A percentile compares a stretch with the other conserved stretches of the same genome.
These are phyloP conservation scores for Drechslerella coelobrocha DNA, from an alignment of 2,329 filamentous ascomycete species.

Conservation along the genomic window DNA sequence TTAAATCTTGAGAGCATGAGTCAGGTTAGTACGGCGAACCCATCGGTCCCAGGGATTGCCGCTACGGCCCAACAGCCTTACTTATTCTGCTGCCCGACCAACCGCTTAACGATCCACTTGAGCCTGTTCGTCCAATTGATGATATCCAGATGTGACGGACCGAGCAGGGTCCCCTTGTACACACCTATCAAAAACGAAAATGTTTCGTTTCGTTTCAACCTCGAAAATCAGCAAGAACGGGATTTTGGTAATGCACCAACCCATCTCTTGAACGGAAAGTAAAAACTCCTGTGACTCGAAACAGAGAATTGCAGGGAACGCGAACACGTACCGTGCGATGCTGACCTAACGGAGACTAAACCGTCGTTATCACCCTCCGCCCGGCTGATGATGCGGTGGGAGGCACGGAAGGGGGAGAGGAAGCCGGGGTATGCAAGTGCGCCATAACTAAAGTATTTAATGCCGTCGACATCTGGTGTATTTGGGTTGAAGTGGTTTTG, in stretches of 20 bases:
- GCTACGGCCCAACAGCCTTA: too few relatives aligned
- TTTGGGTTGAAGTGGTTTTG: slow-evolving; percentile 66
- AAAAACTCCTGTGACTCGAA: too few relatives aligned
- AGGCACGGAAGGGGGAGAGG: slow-evolving; percentile 63
- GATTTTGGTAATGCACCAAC: too few relatives aligned
- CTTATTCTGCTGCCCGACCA: slow-evolving; percentile 64
- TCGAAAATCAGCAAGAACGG: not conserved
- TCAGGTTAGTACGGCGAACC: not conserved
- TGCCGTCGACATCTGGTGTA: slow-evolving; percentile 64
- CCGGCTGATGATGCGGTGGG: slow-evolving; percentile 63
- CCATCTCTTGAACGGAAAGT: too few relatives aligned
- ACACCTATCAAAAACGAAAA: slow-evolving; percentile 60
- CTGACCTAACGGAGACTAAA: slow-evolving; percentile 70
- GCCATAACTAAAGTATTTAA: slow-evolving; percentile 70
- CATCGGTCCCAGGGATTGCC: not conserved
- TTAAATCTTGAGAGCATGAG: slow-evolving; percentile 64
- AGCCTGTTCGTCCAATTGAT: slow-evolving; percentile 73
- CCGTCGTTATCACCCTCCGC: slow-evolving; percentile 70
- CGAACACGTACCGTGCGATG: slow-evolving; percentile 60
- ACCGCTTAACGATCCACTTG: slow-evolving; percentile 63
- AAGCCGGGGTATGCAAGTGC: slow-evolving; percentile 58
- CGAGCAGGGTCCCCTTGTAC: slow-evolving; percentile 70
- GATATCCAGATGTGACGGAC: slow-evolving; percentile 69
- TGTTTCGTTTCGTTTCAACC: not conserved
- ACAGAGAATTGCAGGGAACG: not conserved